phyloP scores from a whole-genome alignment of 345 rosid species.

The Salix arbutifolia region DNA sequence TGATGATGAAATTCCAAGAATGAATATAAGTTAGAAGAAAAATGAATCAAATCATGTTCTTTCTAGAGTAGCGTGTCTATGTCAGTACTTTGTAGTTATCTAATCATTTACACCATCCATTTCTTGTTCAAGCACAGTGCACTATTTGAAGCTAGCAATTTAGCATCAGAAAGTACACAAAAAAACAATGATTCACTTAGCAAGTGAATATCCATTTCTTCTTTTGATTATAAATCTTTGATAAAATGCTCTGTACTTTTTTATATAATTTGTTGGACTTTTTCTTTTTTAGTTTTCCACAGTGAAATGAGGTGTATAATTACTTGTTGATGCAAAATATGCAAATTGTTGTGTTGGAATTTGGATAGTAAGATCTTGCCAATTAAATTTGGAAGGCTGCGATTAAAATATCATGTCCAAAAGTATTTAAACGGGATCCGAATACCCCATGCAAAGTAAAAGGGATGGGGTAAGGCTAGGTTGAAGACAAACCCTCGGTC shows the following conservation, averaged over 20 bases:
- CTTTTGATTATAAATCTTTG: too few species aligned
- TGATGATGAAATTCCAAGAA: too few species aligned
- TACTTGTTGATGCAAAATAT: neutral
- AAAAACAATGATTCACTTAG: too few species aligned
- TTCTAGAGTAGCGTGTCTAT: neutral
- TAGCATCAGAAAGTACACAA: too few species aligned
- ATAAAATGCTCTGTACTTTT: neutral
- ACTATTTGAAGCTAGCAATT: too few species aligned
- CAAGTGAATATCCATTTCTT: too few species aligned
- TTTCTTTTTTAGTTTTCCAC: neutral
- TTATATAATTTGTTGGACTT: neutral
- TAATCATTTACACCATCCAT: neutral
- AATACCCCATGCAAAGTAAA: neutral
- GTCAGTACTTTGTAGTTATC: neutral
- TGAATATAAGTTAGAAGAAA: neutral
- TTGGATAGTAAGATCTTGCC: neutral
- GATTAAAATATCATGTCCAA: neutral
- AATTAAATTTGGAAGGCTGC: neutral
- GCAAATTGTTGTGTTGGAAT: neutral
- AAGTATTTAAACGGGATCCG: neutral
- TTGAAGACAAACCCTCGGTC: neutral
- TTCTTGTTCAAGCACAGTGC: neutral
- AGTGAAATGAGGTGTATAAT: neutral
- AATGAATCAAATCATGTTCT: neutral
- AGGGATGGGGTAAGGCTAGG: neutral